phyloP scores from a whole-genome alignment of 2,329 filamentous ascomycete genomes.

The Venturiaceae sp. region DNA sequence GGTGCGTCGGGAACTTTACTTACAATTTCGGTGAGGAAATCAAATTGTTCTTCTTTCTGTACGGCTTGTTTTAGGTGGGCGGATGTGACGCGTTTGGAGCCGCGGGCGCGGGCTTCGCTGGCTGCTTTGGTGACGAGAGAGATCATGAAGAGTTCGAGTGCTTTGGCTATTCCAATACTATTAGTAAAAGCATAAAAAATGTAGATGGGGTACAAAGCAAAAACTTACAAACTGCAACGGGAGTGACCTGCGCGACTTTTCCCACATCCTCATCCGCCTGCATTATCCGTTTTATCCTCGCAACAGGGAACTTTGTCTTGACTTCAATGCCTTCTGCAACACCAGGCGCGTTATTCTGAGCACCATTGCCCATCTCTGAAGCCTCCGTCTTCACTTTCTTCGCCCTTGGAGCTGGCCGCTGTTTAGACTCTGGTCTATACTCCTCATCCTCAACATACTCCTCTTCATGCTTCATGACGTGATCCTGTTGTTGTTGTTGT shows the following conservation, averaged over 20 bases:
- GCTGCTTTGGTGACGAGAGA: conserved; percentile 83
- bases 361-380: not conserved
- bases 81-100: conserved; percentile 81
- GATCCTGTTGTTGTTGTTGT: not conserved
- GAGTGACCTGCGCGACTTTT: conserved; percentile 95
- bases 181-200: conserved; percentile 11
- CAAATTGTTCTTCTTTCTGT: conserved; percentile 80
- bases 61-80: conserved; percentile 88
- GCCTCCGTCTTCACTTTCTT: conserved; percentile 8
- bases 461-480: conserved; percentile 1
- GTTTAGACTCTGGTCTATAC: not conserved
- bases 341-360: conserved; percentile 2
- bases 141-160: conserved; percentile 96
- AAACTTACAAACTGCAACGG: conserved; percentile 71
- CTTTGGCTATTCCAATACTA: conserved; percentile 55
- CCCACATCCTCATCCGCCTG: conserved; percentile 97
- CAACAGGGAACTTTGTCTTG: conserved; percentile 92
- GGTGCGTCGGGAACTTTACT: conserved; percentile 66
- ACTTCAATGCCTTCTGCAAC: conserved; percentile 49
- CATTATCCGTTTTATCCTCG: conserved; percentile 98
- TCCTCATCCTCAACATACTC: not conserved
- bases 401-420: not conserved
- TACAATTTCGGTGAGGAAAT: conserved; percentile 88
- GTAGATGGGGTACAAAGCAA: not conserved
- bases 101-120: conserved; percentile 69